Percentiles rank a stretch among this genome's conserved stretches.
Evolutionary conservation across 345 rosid species (phyloP).

Genomic region (Linum lewisii): DNA sequence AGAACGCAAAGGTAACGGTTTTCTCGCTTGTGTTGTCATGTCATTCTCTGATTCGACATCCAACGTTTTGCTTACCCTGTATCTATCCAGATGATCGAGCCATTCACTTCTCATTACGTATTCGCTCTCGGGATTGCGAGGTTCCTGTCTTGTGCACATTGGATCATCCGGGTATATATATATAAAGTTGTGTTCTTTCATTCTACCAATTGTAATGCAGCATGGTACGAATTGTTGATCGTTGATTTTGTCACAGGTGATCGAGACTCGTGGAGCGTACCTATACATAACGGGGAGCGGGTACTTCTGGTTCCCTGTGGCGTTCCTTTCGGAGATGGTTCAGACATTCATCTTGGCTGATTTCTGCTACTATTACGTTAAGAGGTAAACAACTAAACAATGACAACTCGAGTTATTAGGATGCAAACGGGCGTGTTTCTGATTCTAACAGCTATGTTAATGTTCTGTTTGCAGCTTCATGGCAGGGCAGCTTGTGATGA

Average conservation of each 20-base stretch:
- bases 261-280: conserved; percentile 42
- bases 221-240: background rate
- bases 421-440: background rate
- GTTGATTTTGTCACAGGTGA: conserved; percentile 29
- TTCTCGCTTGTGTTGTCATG: background rate
- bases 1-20: conserved; percentile 54
- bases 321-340: conserved; percentile 49
- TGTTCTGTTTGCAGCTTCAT: conserved; percentile 20
- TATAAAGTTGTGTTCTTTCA: background rate
- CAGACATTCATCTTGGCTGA: conserved; percentile 83
- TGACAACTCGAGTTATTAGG: background rate
- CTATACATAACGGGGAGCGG: conserved; percentile 42
- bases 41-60: background rate
- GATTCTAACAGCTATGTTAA: background rate
- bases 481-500: conserved; percentile 31
- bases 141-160: conserved; percentile 69
- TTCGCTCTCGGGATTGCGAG: conserved; percentile 72
- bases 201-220: too few relatives aligned
- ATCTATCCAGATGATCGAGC: conserved; percentile 64
- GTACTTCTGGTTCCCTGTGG: conserved; percentile 55
- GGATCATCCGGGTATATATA: conserved; percentile 52
- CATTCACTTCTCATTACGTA: conserved; percentile 75
- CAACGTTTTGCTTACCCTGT: background rate
- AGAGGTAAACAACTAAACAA: conserved; percentile 40
- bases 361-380: conserved; percentile 76